These are phyloP conservation scores for Tolypocladium album DNA, from an alignment of 2,329 filamentous ascomycete species.

Conservation along the genomic window DNA sequence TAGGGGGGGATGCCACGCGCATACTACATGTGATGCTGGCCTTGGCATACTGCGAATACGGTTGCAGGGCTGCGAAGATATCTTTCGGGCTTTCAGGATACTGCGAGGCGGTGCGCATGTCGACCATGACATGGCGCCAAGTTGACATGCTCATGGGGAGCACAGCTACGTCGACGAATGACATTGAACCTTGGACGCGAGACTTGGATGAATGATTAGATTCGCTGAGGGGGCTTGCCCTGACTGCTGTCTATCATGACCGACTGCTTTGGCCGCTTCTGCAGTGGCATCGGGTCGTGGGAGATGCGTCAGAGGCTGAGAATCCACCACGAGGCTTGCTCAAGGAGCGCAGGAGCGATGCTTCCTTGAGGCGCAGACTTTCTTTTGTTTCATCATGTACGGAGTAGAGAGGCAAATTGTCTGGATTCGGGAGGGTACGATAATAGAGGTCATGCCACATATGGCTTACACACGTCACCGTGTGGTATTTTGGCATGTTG, in stretches of 20 bases:
- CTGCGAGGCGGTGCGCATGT: constrained; percentile 1
- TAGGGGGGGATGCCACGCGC: constrained; percentile 14
- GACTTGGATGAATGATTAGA: neutral
- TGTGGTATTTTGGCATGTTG: neutral
- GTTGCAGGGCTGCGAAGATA: neutral
- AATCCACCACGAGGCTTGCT: neutral
- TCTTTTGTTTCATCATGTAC: constrained; percentile 8
- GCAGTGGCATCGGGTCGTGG: neutral
- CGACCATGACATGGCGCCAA: neutral
- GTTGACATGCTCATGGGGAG: neutral
- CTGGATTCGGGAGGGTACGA: constrained; percentile 4
- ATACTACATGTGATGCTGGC: neutral
- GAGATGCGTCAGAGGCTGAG: neutral
- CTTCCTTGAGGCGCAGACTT: constrained; percentile 1
- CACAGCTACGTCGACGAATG: neutral
- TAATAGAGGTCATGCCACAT: constrained; percentile 7
- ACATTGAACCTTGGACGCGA: neutral
- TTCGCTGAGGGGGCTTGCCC: neutral
- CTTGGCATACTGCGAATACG: neutral
- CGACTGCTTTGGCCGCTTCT: neutral
- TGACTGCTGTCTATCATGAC: neutral
- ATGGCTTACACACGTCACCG: constrained; percentile 7
- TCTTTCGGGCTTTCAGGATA: constrained; percentile 11
- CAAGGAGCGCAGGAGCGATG: neutral
- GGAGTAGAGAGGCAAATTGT: constrained; percentile 8